Percentiles rank a stretch among this genome's conserved stretches.
These are phyloP conservation scores for Gyrodon lividus DNA, from an alignment of 768 basidiomycete genomes.

Conservation along the genomic window DNA sequence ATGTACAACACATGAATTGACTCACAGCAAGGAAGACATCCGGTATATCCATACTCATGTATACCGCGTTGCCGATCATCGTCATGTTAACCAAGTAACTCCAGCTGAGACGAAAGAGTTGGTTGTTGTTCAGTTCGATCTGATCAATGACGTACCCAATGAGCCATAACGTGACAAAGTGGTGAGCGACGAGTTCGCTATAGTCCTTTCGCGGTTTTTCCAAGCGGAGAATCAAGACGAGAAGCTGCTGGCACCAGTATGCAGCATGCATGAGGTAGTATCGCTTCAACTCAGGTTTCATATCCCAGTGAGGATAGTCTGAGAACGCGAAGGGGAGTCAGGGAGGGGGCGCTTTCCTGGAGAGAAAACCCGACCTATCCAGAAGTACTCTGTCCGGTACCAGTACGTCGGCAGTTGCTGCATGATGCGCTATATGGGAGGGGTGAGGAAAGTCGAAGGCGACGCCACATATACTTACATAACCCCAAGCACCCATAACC, in stretches of 20 bases:
- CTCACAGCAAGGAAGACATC: conserved; percentile 84
- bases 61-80: conserved; percentile 86
- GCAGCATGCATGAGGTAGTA: conserved; percentile 94
- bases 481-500: conserved; percentile 69
- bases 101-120: conserved; percentile 52
- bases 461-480: conserved; percentile 47
- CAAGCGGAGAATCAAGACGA: conserved; percentile 78
- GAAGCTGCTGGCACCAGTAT: conserved; percentile 93
- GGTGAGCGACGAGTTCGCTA: conserved; percentile 82
- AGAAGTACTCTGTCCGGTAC: conserved; percentile 81
- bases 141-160: conserved; percentile 59
- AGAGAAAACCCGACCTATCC: conserved; percentile 56
- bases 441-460: background rate
- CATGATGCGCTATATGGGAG: conserved; percentile 72
- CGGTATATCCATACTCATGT: conserved; percentile 95
- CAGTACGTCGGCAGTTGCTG: conserved; percentile 76
- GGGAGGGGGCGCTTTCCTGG: background rate
- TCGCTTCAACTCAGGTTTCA: conserved; percentile 79
- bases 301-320: conserved; percentile 90
- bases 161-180: conserved; percentile 93
- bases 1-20: conserved; percentile 3
- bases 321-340: background rate
- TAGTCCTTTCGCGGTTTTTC: conserved; percentile 97
- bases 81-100: conserved; percentile 82
- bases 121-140: background rate